Percentiles rank a stretch among this genome's conserved stretches.
These are phyloP conservation scores for Diaporthe capsici DNA, from an alignment of 2,329 filamentous ascomycete species.

Conservation along the genomic window DNA sequence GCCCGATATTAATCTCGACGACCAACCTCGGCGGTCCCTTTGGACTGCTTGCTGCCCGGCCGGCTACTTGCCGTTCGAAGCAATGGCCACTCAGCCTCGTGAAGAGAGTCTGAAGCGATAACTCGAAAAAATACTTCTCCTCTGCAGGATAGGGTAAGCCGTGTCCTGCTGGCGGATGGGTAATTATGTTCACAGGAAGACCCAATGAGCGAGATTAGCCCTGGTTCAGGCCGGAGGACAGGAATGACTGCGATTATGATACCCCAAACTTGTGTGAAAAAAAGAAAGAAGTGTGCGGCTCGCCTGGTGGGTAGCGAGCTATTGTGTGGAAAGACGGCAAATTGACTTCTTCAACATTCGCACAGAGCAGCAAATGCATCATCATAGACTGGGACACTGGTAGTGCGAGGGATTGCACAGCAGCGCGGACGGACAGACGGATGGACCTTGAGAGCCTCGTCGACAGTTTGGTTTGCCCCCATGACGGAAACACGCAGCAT, in stretches of 20 bases:
- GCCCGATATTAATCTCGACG: background rate
- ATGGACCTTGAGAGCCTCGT: background rate
- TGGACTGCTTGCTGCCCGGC: background rate
- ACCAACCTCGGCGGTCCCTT: background rate
- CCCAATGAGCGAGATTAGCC: background rate
- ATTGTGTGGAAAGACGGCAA: conserved; percentile 20
- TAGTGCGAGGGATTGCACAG: background rate
- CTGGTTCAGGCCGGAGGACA: background rate
- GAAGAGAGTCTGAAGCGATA: background rate
- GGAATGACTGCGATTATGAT: conserved; percentile 30
- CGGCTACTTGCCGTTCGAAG: background rate
- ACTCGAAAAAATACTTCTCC: background rate
- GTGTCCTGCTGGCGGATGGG: background rate
- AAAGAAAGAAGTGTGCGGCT: background rate
- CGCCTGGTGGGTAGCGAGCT: background rate
- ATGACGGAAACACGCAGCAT: conserved; percentile 16
- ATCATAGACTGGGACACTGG: conserved; percentile 29
- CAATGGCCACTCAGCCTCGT: no score
- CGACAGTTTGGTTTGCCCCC: background rate
- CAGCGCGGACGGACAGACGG: background rate
- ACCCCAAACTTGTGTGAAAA: conserved; percentile 19
- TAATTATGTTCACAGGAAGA: conserved; percentile 13
- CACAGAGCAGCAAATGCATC: conserved; percentile 26
- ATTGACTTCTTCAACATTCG: conserved; percentile 30
- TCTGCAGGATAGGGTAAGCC: background rate